Evolutionary conservation across 352 stramenopile genomes (phyloP), one percentile per base, ranked within the genome.

Genomic region (Globisporangium polare): DNA sequence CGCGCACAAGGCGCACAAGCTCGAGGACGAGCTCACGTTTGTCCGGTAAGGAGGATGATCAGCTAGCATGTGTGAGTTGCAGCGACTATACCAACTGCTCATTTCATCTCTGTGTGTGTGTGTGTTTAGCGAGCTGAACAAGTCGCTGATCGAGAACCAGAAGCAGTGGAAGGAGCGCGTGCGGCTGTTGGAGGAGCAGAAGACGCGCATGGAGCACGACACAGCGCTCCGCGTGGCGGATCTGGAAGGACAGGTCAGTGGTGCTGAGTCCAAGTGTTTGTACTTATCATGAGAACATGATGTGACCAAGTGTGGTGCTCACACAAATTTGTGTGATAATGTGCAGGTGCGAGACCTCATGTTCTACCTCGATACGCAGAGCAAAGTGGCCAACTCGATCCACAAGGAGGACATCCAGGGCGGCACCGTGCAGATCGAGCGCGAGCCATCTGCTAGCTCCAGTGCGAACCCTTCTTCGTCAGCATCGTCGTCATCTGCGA

Each of bases 301-400:
- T 49, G 6, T 57, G 22, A 51, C 10, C 51, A 26, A 22, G 8
- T 24, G 6, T 52, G 5, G n/a, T n/a, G n/a, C n/a, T n/a, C n/a
- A n/a, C n/a, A n/a, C n/a, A n/a, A n/a, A n/a, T n/a, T n/a, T n/a
- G n/a, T n/a, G n/a, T n/a, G n/a, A n/a, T n/a, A n/a, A n/a, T n/a
- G n/a, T 35, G 13, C 43, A 80, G 71, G 73, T 82, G 27, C 80
- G 84, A 27, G 88, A 96, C 65, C 60, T 96, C 9, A 96, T 96
- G 88, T 95, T 96, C 62, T 95, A 95, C 64, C 62, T 96, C 29
- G 88, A 96, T 60, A 94, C 86, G 33, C 88, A 95, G 60, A 92
- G 66, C 69, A 92, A 92, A 61, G 79, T 96, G 3, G 84, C 92
- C 57, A 75, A 91, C 43, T 94, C 85, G 62, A 58, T 66, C 27